Percentiles rank a stretch among this genome's conserved stretches.
phyloP scores from a whole-genome alignment of 2,329 filamentous ascomycete species.

The Bipolaris victoriae region DNA sequence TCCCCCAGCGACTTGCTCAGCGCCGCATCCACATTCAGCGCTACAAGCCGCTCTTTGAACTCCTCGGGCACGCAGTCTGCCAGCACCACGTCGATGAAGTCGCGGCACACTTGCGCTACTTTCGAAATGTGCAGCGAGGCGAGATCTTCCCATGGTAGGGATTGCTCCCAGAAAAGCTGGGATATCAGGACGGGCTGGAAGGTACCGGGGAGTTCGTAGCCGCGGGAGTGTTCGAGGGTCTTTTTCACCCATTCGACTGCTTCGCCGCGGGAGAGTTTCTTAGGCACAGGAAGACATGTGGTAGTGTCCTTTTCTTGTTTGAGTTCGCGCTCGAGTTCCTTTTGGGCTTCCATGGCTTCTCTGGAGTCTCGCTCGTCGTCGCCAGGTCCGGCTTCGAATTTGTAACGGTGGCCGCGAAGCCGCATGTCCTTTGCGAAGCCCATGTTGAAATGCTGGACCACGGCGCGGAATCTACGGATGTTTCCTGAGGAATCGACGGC shows the following conservation, averaged over 20 bases:
- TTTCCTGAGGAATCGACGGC: conserved; percentile 31
- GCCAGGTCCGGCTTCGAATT: conserved; percentile 34
- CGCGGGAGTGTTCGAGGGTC: conserved; percentile 54
- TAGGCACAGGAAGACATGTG: conserved; percentile 20
- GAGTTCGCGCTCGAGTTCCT: conserved; percentile 23
- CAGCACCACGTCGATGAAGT: conserved; percentile 47
- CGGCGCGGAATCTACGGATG: conserved; percentile 59
- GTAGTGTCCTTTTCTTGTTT: conserved; percentile 6
- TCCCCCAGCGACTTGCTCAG: conserved; percentile 47
- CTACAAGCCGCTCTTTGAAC: conserved; percentile 48
- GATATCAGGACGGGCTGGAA: conserved; percentile 66
- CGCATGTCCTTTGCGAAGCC: conserved; percentile 57
- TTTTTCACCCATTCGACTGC: conserved; percentile 52
- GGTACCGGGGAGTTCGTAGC: conserved; percentile 64
- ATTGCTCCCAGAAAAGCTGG: conserved; percentile 67
- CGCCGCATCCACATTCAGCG: conserved; percentile 50
- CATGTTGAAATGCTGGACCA: conserved; percentile 58
- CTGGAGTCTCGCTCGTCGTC: conserved; percentile 15
- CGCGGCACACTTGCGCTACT: conserved; percentile 42
- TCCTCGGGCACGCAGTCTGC: conserved; percentile 49
- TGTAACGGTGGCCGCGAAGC: conserved; percentile 50
- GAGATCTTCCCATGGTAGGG: conserved; percentile 58
- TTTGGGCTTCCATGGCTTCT: conserved; percentile 2
- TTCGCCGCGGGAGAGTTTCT: conserved; percentile 39
- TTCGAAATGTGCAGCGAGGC: conserved; percentile 45